Conservation (phyloP, 2,329 filamentous ascomycete genomes). For the Ophiostoma ips region DNA sequence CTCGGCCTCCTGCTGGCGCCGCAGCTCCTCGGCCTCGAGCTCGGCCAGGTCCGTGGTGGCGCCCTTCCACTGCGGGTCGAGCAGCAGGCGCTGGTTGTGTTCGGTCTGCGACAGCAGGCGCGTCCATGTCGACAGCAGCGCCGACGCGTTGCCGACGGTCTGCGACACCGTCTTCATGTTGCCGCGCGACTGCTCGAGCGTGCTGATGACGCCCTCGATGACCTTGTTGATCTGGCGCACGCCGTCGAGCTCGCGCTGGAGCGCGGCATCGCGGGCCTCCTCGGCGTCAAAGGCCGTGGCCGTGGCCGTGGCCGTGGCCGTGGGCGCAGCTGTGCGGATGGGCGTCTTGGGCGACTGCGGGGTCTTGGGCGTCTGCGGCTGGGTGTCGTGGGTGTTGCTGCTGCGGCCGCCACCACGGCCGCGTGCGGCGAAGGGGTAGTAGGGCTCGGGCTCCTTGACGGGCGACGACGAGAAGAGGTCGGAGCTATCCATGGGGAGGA, state of each 20-base stretch:
- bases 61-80: slow-evolving; percentile 82
- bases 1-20: slow-evolving; percentile 64
- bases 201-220: slow-evolving; percentile 64
- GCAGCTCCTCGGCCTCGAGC: slow-evolving; percentile 63
- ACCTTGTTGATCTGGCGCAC: slow-evolving; percentile 78
- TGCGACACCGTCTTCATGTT: slow-evolving; percentile 81
- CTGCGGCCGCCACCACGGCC: background rate
- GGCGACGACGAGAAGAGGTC: slow-evolving; percentile 16
- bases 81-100: slow-evolving; percentile 84
- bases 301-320: slow-evolving; percentile 12
- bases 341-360: slow-evolving; percentile 34
- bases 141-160: slow-evolving; percentile 78
- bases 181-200: slow-evolving; percentile 54
- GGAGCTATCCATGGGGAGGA: slow-evolving; percentile 14
- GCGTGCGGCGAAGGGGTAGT: background rate
- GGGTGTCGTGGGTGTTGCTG: background rate
- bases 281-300: slow-evolving; percentile 41
- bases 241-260: slow-evolving; percentile 68
- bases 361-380: slow-evolving; percentile 15
- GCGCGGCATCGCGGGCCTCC: slow-evolving; percentile 55
- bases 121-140: slow-evolving; percentile 87
- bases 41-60: slow-evolving; percentile 77
- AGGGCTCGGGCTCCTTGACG: slow-evolving; percentile 8
- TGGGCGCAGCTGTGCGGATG: slow-evolving; percentile 25
- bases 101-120: slow-evolving; percentile 93